Percentiles rank a stretch among this genome's conserved stretches.
phyloP scores from a whole-genome alignment of 768 basidiomycete genomes.

The Pleurotus salmoneostramineus region DNA sequence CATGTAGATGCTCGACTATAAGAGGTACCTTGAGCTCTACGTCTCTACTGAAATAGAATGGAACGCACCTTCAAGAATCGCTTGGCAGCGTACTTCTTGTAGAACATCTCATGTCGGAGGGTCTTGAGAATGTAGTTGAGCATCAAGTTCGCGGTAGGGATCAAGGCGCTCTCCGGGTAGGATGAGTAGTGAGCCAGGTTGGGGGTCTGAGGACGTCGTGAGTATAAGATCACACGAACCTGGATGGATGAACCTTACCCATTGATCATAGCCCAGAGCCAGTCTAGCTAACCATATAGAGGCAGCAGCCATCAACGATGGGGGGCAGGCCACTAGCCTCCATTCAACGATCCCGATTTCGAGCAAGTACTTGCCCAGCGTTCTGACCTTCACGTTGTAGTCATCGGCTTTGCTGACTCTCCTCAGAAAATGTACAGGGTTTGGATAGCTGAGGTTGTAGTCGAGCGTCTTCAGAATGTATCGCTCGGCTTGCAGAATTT shows the following conservation, averaged over 20 bases:
- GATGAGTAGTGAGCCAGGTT: conserved; percentile 92
- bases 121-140: conserved; percentile 86
- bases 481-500: conserved; percentile 66
- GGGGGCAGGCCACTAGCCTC: conserved; percentile 75
- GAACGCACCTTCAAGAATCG: conserved; percentile 75
- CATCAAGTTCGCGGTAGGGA: conserved; percentile 92
- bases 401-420: conserved; percentile 95
- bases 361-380: conserved; percentile 90
- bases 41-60: background rate
- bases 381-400: conserved; percentile 89
- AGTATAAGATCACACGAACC: background rate
- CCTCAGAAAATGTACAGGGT: conserved; percentile 90
- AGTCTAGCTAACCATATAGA: conserved; percentile 87
- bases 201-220: conserved; percentile 46
- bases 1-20: conserved; percentile 77
- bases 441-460: conserved; percentile 91
- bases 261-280: conserved; percentile 76
- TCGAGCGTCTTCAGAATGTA: conserved; percentile 92
- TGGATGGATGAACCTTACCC: conserved; percentile 54
- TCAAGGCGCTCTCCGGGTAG: conserved; percentile 80
- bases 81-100: conserved; percentile 91
- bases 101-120: conserved; percentile 77
- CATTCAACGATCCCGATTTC: conserved; percentile 91
- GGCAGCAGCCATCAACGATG: conserved; percentile 86
- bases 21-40: background rate